Conservation (phyloP, 805 yeast genomes). For the Zygosaccharomyces pseudorouxii region DNA sequence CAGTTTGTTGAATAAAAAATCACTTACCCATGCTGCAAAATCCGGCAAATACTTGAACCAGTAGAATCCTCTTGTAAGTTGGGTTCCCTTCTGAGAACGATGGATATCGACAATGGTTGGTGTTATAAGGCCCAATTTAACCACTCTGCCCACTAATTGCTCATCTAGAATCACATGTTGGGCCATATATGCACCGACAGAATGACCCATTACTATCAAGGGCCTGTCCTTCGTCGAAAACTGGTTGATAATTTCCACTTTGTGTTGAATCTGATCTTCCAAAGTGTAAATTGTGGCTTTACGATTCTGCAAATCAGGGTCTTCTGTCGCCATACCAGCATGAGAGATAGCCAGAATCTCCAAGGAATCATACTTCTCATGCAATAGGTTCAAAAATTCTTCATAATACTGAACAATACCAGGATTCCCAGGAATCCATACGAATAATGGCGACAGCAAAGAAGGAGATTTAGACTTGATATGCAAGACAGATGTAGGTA, state of each 20-base stretch:
- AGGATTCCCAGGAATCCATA: slow-evolving; percentile 74
- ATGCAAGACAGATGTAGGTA: slow-evolving; percentile 24
- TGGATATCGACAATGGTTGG: slow-evolving; percentile 68
- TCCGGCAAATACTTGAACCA: slow-evolving; percentile 30
- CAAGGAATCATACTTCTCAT: slow-evolving; percentile 39
- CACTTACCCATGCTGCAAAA: slow-evolving; percentile 29
- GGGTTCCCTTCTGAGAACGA: slow-evolving; percentile 39
- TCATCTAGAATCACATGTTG: slow-evolving; percentile 45
- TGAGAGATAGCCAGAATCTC: slow-evolving; percentile 62
- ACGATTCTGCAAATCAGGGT: slow-evolving; percentile 9
- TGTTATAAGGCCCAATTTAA: slow-evolving; percentile 56
- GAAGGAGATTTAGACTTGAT: slow-evolving; percentile 1
- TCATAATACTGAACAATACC: slow-evolving; percentile 64
- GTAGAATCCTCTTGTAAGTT: slow-evolving; percentile 28
- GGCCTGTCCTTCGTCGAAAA: slow-evolving; percentile 21
- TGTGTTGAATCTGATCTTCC: slow-evolving; percentile 56
- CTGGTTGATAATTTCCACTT: slow-evolving; percentile 45
- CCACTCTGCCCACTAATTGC: slow-evolving; percentile 28
- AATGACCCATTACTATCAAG: slow-evolving; percentile 53
- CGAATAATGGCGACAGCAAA: slow-evolving; percentile 38
- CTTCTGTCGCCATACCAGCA: slow-evolving; percentile 46
- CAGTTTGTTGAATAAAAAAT: slow-evolving; percentile 21
- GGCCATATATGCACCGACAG: slow-evolving; percentile 62
- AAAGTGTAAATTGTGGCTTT: slow-evolving; percentile 36
- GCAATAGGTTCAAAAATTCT: slow-evolving; percentile 46